Evolutionary conservation across 305 asterid genomes (phyloP).

Genomic region (Petunia hybrid): DNA sequence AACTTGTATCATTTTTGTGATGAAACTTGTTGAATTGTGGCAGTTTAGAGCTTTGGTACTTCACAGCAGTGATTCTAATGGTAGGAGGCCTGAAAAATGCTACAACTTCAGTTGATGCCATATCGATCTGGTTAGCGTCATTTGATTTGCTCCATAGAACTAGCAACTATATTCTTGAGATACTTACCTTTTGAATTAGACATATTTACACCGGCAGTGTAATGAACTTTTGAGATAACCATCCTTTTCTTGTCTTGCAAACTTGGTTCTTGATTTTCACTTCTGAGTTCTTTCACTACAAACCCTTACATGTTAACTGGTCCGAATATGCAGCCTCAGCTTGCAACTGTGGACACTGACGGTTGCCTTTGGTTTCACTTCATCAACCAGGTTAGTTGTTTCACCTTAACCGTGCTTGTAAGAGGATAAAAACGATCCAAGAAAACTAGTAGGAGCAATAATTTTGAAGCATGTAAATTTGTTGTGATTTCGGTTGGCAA

Average conservation of each 20-base stretch:
- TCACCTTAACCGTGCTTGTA: not conserved
- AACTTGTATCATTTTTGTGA: not conserved
- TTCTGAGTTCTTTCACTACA: conserved; percentile 1
- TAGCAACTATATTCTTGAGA: not conserved
- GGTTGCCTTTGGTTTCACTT: conserved; percentile 47
- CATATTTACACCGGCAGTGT: not conserved
- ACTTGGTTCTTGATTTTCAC: conserved; percentile 3
- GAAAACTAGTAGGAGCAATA: conserved; percentile 10
- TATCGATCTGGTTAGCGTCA: conserved; percentile 45
- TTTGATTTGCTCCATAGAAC: not conserved
- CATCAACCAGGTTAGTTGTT: conserved; percentile 42
- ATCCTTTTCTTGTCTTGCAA: conserved; percentile 21
- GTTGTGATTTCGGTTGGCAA: not conserved
- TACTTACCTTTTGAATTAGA: not conserved
- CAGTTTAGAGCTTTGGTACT: conserved; percentile 54
- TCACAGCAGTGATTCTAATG: conserved; percentile 49
- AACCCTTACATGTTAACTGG: not conserved
- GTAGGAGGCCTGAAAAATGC: conserved; percentile 49
- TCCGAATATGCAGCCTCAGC: conserved; percentile 37
- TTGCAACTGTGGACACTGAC: conserved; percentile 49
- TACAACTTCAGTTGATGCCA: conserved; percentile 42
- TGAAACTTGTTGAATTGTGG: not conserved
- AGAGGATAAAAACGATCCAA: not conserved
- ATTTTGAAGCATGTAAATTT: not conserved
- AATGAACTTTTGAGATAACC: not conserved